Percentiles rank a stretch among this genome's conserved stretches.
Conservation (phyloP, 2,329 filamentous ascomycete genomes). For the Penicillium vulpinum region DNA sequence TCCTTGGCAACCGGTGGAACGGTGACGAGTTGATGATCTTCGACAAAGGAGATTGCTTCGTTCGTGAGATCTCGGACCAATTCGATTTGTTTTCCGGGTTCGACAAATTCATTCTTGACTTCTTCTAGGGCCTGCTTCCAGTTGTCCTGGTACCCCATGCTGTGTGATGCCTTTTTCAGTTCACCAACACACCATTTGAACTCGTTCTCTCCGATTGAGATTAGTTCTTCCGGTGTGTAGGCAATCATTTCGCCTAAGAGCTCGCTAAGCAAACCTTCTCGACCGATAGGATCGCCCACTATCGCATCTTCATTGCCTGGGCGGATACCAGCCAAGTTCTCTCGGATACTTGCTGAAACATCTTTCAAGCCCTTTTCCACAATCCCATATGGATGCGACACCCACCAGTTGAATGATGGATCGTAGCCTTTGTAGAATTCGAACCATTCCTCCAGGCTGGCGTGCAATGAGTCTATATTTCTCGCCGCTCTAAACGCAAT, state of each 20-base stretch:
- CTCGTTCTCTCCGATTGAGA: constrained; percentile 24
- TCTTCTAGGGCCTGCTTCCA: constrained; percentile 58
- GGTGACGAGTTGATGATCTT: constrained; percentile 56
- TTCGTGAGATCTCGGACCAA: constrained; percentile 54
- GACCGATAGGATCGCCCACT: constrained; percentile 59
- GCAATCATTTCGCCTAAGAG: constrained; percentile 59
- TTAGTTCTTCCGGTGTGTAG: constrained; percentile 38
- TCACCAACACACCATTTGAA: constrained; percentile 59
- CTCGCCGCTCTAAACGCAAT: background rate
- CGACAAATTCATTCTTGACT: constrained; percentile 57
- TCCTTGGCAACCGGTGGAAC: constrained; percentile 56
- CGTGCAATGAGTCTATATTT: background rate
- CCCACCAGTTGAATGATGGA: background rate
- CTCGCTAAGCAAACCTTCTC: constrained; percentile 53
- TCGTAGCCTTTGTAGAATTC: background rate
- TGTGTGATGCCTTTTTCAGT: constrained; percentile 53
- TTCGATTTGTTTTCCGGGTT: constrained; percentile 55
- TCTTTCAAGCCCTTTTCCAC: background rate
- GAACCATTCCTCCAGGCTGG: background rate
- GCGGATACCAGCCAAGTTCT: constrained; percentile 49
- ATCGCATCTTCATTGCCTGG: constrained; percentile 51
- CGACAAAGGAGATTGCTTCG: constrained; percentile 57
- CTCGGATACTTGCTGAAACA: constrained; percentile 41
- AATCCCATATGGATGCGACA: background rate
- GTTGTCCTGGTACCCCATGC: constrained; percentile 48